Evolutionary conservation across 2,329 filamentous ascomycete genomes (phyloP), one percentile per base, ranked within the genome.

Genomic region (Reticulascus tulasneorum): DNA sequence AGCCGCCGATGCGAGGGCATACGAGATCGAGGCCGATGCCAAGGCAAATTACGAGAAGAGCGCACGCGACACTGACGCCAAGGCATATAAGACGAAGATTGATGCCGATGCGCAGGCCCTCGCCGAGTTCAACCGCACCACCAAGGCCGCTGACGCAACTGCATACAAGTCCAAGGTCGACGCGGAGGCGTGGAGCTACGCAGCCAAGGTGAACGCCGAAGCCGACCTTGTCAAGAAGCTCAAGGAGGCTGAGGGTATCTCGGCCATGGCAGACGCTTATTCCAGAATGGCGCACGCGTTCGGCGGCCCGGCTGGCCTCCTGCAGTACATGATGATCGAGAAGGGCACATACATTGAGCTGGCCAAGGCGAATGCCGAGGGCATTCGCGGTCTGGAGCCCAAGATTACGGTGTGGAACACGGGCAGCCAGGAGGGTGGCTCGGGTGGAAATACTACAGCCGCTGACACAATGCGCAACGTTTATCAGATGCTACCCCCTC

Each of bases 351-450:
- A 87, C 59, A 76, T 86, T 54, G 75, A 82, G 49, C 75, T 94
- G 32, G 87, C 87, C 39, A 73, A 83, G 50, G 86, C 85, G 32
- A 94, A 94, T 50, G 86, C 84, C 29, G 58, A 71, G 21, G 87
- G 86, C 21, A 77, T 94, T 54, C 71, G 77, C 33, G 87, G 87
- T 18, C 64, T 94, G 47, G 77, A 89, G 58, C 88, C 88, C 47
- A 94, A 94, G 81, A 93, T 94, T 65, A 89, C 82, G 44, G 80
- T 91, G 18, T 94, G 87, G 88, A 93, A 87, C 56, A 94, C 87
- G 8, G 85, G 85, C 27, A 58, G 63, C 31, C 64, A 73, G 33
- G 54, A 55, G 12, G 62, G 55, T 11, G 54, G 56, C 15, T 66
- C 61, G n/a, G 64, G 55, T 26, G 63, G 60, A 18, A 59, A 59